Evolutionary conservation across 2,329 filamentous ascomycete genomes (phyloP), one percentile per base, ranked within the genome.

Genomic region (Scopulariopsis brevicaulis): DNA sequence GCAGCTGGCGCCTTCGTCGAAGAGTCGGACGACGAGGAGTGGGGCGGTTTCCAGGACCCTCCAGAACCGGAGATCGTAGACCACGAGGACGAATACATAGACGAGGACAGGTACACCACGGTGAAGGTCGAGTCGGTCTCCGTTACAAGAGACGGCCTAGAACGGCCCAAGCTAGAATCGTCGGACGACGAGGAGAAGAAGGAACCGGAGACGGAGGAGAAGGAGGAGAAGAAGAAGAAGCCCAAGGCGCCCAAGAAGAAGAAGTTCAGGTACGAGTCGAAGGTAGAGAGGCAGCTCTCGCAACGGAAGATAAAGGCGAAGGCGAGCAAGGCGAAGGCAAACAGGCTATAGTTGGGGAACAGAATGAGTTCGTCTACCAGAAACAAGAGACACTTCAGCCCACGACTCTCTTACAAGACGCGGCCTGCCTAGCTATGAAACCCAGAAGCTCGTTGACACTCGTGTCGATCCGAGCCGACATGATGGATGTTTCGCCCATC

Each of bases 61-160:
- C 69, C 72, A 15, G 63, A 73, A 15, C 63, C 73, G 4, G 69
- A 78, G 46, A 78, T 83, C 24, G 73, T 94, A 52, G 85, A 95
- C 68, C 85, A 90, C 64, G 89, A 96, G 69, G 91, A 93, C 64
- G 91, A 97, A 70, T 99, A 96, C 73, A 83, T 96, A 63, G 94
- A 99, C 70, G 94, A 97, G 70, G 93, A 96, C 70, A 89, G 88
- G 68, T 96, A 90, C 70, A 97, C 94, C 0, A 96, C 90, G 1
- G 94, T 99, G 28, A 96, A 90, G 0, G 85, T 99, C 1, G 93
- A 96, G 69, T 87, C 89, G 12, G 90, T 99, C 64, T 87, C 86
- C 62, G 81, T 95, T 18, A 86, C 87, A 14, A 83, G 83, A 63
- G 84, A 91, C 58, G 89, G 89, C 0, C 73, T 95, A 54, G 78